Base-by-base conservation (phyloP, 306 rosid species). In the Sicyos edulis region DNA sequence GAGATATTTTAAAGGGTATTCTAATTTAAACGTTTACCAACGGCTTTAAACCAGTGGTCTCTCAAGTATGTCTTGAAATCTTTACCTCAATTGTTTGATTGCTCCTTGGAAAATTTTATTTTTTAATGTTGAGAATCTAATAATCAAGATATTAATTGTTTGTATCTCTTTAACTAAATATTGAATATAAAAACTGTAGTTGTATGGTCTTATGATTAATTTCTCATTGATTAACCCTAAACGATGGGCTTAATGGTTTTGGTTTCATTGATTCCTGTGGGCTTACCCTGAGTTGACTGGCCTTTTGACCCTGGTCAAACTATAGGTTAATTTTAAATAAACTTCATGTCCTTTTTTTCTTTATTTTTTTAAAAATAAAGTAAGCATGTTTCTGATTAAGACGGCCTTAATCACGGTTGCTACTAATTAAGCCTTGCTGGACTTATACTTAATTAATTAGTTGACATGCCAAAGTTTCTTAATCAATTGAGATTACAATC, bases 401-500 rank as follows among this genome's bases (percentile, higher is more conserved):
- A 60, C 66, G 15, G 16, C 1, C 47, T 62, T n/a, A 15, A 61
- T 61, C 68, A 34, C 49, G 49, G 49, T 61, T 61, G 68, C 20
- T 61, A 0, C 47, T 15, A 2, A 61, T 32, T 34, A 61, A 34
- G 7, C 21, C 1, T 29, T 1, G 7, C 8, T 61, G 21, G 5
- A 61, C 47, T 55, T 10, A 34, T 59, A 61, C 2, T 32, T 34
- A 16, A 29, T 16, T 3, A 7, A 14, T 61, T 61, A 32, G 4
- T 32, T 61, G 14, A 34, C 49, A 60, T 14, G 0, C 67, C 67
- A 60, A 60, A 29, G 67, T 15, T 32, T 9, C 7, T 0, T 60
- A 29, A 59, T 60, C 16, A 60, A 26, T 32, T 60, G 12, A 32
- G 45, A 14, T 32, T 12, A 14, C 67, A 13, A 7, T 13, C 17